Evolutionary conservation across 2,329 filamentous ascomycete species (phyloP), one percentile per base, ranked within the genome.

Genomic region (Trichoderma arundinaceum): DNA sequence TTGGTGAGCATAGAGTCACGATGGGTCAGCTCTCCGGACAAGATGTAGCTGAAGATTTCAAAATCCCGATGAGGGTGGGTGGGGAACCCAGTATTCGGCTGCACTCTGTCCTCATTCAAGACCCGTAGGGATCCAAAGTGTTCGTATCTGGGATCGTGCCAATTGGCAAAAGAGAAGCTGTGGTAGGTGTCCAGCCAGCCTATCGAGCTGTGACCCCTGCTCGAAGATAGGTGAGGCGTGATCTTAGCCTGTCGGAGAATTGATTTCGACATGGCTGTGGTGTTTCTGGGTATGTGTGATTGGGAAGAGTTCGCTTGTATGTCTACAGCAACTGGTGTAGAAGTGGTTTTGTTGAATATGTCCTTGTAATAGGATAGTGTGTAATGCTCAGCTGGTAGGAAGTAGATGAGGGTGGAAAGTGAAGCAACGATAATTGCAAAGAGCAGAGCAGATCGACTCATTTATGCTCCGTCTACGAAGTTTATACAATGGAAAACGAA

Each of bases 181-280:
- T 96, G 92, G 80, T 91, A 95, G 7, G 89, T 90, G 79, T 94
- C 90, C 8, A 96, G 86, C 92, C 92, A 96, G 77, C 90, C 92
- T 76, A 96, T 96, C 87, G 41, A 87, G 85, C 49, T 60, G 77
- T 94, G 90, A 38, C 92, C 92, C 59, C 93, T 86, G 51, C 85
- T 82, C 66, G 83, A 81, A 71, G 91, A 95, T 66, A 86, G 87
- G 69, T 93, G 91, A 61, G 90, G 89, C 43, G 85, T 86, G 79
- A 96, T 90, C 73, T 90, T 91, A 71, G 88, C 88, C 77, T 90
- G 85, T 43, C 82, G 78, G 67, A 90, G 86, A 60, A 70, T 67
- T 44, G 84, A 80, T 76, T 86, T 88, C 64, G 87, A 83, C 86
- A 90, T 90, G 72, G 79, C 79, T 71, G 75, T 79, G 68, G 70